Evolutionary conservation across 805 yeast genomes (phyloP).

Genomic region (Komagataella ulmi): DNA sequence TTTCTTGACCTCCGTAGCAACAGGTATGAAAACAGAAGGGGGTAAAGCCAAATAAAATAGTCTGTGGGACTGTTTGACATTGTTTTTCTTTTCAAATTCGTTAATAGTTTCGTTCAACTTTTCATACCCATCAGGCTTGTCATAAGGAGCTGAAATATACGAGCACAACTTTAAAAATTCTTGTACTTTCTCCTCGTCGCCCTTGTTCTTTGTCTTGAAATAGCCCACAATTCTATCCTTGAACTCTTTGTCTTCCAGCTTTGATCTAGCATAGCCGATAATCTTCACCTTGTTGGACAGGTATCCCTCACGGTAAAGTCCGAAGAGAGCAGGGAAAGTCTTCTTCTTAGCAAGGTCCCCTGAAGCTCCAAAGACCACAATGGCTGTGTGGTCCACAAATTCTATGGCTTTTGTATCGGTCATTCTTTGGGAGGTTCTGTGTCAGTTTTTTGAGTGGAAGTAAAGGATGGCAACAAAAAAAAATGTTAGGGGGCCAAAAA

Average conservation of each 20-base stretch:
- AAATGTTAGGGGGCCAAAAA: not conserved
- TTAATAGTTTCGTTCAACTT: constrained; percentile 41
- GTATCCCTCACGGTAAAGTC: constrained; percentile 61
- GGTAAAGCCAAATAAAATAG: constrained; percentile 90
- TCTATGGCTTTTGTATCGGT: constrained; percentile 8
- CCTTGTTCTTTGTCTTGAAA: constrained; percentile 28
- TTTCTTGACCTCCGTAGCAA: constrained; percentile 60
- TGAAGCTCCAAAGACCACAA: constrained; percentile 88
- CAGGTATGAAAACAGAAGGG: constrained; percentile 78
- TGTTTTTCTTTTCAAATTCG: constrained; percentile 38
- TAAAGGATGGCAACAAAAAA: not conserved
- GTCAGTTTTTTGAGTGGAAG: not conserved
- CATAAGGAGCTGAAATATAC: constrained; percentile 74
- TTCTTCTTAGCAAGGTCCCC: constrained; percentile 94
- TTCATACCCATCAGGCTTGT: constrained; percentile 60
- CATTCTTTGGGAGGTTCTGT: not conserved
- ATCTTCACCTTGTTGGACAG: constrained; percentile 60
- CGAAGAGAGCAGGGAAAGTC: constrained; percentile 81
- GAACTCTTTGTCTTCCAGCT: constrained; percentile 54
- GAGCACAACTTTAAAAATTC: constrained; percentile 53
- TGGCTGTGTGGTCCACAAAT: constrained; percentile 53
- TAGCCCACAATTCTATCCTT: constrained; percentile 49
- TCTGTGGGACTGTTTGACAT: constrained; percentile 49
- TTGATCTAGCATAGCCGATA: constrained; percentile 87
- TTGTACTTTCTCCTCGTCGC: constrained; percentile 27